phyloP scores from a whole-genome alignment of 2,329 filamentous ascomycete species.

The Talaromyces sp. region DNA sequence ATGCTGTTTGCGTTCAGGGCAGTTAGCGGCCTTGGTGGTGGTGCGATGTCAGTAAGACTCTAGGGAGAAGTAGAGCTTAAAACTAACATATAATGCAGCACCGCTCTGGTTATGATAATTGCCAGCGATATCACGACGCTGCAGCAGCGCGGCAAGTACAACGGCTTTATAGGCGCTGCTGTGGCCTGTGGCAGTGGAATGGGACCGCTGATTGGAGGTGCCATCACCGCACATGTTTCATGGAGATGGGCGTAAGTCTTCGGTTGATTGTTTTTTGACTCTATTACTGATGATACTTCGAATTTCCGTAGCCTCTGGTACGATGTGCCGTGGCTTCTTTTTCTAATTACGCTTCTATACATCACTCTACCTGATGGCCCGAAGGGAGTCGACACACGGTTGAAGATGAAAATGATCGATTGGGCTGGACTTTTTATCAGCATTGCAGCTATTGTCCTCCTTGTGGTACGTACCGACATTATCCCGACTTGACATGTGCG shows the following conservation, averaged over 20 bases:
- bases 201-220: conserved; percentile 31
- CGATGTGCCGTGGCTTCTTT: background rate
- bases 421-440: conserved; percentile 8
- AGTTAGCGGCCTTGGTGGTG: conserved; percentile 51
- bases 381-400: background rate
- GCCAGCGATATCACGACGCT: conserved; percentile 51
- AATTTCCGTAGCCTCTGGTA: background rate
- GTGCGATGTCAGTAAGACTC: conserved; percentile 42
- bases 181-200: conserved; percentile 36
- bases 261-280: background rate
- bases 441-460: conserved; percentile 4
- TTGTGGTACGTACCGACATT: background rate
- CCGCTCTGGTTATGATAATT: conserved; percentile 51
- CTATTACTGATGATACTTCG: background rate
- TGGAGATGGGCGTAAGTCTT: conserved; percentile 26
- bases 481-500: background rate
- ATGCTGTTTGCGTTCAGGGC: conserved; percentile 54
- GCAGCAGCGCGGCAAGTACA: conserved; percentile 48
- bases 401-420: conserved; percentile 10
- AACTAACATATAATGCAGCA: conserved; percentile 16
- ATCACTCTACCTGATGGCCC: background rate
- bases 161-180: conserved; percentile 22
- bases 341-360: background rate
- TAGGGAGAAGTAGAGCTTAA: background rate
- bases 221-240: conserved; percentile 22